Conservation (phyloP, 371 early-diverging fungal species). For the Rhizopus sp. region DNA sequence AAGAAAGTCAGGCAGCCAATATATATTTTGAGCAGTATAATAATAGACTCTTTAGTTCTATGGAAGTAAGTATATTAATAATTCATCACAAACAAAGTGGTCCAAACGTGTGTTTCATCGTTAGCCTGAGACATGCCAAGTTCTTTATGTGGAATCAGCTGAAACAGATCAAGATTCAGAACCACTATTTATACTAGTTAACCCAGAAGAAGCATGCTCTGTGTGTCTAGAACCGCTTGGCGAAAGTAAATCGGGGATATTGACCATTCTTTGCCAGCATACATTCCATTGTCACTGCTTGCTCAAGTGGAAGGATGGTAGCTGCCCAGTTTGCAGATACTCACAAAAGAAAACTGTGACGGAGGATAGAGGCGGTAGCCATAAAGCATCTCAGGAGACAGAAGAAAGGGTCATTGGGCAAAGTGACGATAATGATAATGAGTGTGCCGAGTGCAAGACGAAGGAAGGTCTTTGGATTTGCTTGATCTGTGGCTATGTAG, state of each 20-base stretch:
- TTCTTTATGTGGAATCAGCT: conserved; percentile 72
- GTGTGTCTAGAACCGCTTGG: conserved; percentile 95
- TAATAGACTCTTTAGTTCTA: conserved; percentile 75
- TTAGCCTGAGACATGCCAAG: conserved; percentile 70
- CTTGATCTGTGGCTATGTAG: conserved; percentile 90
- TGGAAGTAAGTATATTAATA: conserved; percentile 57
- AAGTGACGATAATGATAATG: conserved; percentile 39
- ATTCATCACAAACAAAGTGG: background rate
- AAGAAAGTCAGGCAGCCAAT: conserved; percentile 53
- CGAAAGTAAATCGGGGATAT: conserved; percentile 74
- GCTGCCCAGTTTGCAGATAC: conserved; percentile 94
- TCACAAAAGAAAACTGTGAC: conserved; percentile 44
- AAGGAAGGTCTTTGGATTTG: conserved; percentile 89
- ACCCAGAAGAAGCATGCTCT: conserved; percentile 68
- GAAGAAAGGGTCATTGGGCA: conserved; percentile 9
- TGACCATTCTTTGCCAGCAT: conserved; percentile 93
- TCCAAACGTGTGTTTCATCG: conserved; percentile 1
- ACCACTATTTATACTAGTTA: conserved; percentile 49
- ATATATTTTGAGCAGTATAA: conserved; percentile 76
- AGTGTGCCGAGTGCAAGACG: conserved; percentile 72
- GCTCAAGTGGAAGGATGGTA: conserved; percentile 87
- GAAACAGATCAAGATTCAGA: conserved; percentile 60
- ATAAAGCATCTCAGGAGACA: conserved; percentile 8
- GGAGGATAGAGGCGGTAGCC: background rate
- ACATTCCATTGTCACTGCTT: conserved; percentile 91